A percentile compares a stretch with the other conserved stretches of the same genome.
Evolutionary conservation across 148 eudicot species (phyloP).

Genomic region (Agrostemma githago): DNA sequence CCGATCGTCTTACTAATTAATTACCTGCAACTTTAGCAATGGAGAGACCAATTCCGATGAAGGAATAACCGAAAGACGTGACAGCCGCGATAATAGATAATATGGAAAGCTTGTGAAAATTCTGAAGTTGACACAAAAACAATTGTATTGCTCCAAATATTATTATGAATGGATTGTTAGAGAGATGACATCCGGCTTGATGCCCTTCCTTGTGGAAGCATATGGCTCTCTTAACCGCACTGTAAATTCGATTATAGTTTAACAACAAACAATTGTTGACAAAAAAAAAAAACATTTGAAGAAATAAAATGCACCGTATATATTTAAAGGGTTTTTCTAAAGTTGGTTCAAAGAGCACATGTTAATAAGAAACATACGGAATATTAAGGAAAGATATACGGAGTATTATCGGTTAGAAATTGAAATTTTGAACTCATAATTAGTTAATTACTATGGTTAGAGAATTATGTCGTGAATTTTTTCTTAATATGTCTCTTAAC

Average conservation of each 20-base stretch:
- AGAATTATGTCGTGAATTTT: too few relatives aligned
- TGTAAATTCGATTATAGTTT: constrained; percentile 8
- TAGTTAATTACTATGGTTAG: too few relatives aligned
- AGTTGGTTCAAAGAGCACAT: too few relatives aligned
- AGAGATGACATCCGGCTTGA: constrained; percentile 35
- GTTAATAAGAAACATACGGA: too few relatives aligned
- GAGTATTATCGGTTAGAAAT: too few relatives aligned
- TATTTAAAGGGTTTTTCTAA: too few relatives aligned
- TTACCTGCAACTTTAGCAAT: constrained; percentile 43
- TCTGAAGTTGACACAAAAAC: constrained; percentile 55
- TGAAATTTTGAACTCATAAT: too few relatives aligned
- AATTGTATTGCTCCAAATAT: constrained; percentile 43
- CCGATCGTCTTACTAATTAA: neutral
- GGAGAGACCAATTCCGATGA: constrained; percentile 61
- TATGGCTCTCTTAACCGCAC: constrained; percentile 57
- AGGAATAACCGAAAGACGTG: constrained; percentile 64
- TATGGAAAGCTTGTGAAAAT: constrained; percentile 54
- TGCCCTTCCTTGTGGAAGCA: constrained; percentile 59
- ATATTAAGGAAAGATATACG: too few relatives aligned
- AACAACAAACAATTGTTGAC: neutral
- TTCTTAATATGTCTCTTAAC: too few relatives aligned
- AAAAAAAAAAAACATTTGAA: too few relatives aligned
- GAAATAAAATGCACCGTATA: too few relatives aligned
- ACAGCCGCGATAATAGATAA: constrained; percentile 57
- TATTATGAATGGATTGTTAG: constrained; percentile 40